Evolutionary conservation across 1,139 yeast genomes (phyloP).

Genomic region (Yamadazyma aaseri): DNA sequence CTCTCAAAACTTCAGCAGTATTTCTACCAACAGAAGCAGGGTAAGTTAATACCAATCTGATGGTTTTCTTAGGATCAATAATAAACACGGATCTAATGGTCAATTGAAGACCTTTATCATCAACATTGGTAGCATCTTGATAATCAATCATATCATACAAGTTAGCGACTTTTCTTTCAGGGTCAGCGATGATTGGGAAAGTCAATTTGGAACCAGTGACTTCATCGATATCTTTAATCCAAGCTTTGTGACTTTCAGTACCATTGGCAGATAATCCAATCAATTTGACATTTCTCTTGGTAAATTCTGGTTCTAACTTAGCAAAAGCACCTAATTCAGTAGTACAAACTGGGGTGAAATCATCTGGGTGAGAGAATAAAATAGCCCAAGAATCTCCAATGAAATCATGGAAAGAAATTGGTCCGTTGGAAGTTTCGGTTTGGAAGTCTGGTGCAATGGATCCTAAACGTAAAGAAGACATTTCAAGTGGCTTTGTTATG

Average conservation of each 20-base stretch:
- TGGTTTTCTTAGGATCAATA: constrained; percentile 83
- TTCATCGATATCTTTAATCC: constrained; percentile 89
- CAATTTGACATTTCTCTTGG: constrained; percentile 72
- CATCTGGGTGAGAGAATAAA: constrained; percentile 84
- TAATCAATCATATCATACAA: constrained; percentile 90
- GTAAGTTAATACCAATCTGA: constrained; percentile 78
- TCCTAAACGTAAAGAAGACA: constrained; percentile 30
- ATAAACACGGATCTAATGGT: constrained; percentile 79
- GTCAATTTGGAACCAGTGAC: constrained; percentile 66
- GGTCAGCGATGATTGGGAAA: constrained; percentile 88
- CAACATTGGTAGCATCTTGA: constrained; percentile 80
- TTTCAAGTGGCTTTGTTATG: constrained; percentile 4
- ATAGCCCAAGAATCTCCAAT: constrained; percentile 76
- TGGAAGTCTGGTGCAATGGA: constrained; percentile 81
- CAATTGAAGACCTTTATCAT: constrained; percentile 66
- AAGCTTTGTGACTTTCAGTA: constrained; percentile 65
- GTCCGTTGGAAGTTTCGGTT: constrained; percentile 76
- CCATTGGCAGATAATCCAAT: constrained; percentile 78
- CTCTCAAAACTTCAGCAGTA: constrained; percentile 84
- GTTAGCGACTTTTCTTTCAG: constrained; percentile 75
- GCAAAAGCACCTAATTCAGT: constrained; percentile 90
- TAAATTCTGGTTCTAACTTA: constrained; percentile 77
- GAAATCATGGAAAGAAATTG: constrained; percentile 76
- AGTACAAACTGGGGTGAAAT: constrained; percentile 87
- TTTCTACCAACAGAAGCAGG: constrained; percentile 94